Conservation (phyloP, 495 filamentous ascomycete genomes). For the Penicillium herquei region DNA sequence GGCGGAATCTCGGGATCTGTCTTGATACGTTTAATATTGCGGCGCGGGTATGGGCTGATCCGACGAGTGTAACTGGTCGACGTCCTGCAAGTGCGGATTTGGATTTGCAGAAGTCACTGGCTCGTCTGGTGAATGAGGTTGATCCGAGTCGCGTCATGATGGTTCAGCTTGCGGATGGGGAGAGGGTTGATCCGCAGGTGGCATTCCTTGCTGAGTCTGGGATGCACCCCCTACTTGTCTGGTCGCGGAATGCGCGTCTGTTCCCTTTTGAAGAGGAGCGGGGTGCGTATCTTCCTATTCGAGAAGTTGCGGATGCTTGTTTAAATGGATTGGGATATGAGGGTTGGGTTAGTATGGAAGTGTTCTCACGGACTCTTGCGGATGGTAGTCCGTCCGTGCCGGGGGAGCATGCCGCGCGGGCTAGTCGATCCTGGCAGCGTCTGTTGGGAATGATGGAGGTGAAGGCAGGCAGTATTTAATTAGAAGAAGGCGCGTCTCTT, state of each 20-base stretch:
- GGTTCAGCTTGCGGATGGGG: slow-evolving; percentile 71
- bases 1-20: slow-evolving; percentile 70
- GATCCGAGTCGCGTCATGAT: slow-evolving; percentile 64
- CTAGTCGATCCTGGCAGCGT: slow-evolving; percentile 55
- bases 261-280: slow-evolving; percentile 65
- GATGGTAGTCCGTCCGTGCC: slow-evolving; percentile 54
- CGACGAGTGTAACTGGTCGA: slow-evolving; percentile 47
- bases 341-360: slow-evolving; percentile 72
- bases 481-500: neutral
- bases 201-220: slow-evolving; percentile 16
- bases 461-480: slow-evolving; percentile 1
- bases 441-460: slow-evolving; percentile 13
- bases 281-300: slow-evolving; percentile 63
- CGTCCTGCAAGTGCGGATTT: slow-evolving; percentile 48
- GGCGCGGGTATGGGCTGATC: slow-evolving; percentile 66
- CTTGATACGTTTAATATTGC: slow-evolving; percentile 78
- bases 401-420: slow-evolving; percentile 61
- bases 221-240: slow-evolving; percentile 40
- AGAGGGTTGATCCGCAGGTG: slow-evolving; percentile 41
- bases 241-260: slow-evolving; percentile 68
- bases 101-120: slow-evolving; percentile 52
- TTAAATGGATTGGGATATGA: slow-evolving; percentile 61
- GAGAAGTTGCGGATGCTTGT: slow-evolving; percentile 49
- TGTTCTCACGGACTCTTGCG: slow-evolving; percentile 63
- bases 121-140: slow-evolving; percentile 51